Percentiles rank a stretch among this genome's conserved stretches.
These are phyloP conservation scores for Leccinum cinnamomeum DNA, from an alignment of 1,284 basidiomycete genomes.

Conservation along the genomic window DNA sequence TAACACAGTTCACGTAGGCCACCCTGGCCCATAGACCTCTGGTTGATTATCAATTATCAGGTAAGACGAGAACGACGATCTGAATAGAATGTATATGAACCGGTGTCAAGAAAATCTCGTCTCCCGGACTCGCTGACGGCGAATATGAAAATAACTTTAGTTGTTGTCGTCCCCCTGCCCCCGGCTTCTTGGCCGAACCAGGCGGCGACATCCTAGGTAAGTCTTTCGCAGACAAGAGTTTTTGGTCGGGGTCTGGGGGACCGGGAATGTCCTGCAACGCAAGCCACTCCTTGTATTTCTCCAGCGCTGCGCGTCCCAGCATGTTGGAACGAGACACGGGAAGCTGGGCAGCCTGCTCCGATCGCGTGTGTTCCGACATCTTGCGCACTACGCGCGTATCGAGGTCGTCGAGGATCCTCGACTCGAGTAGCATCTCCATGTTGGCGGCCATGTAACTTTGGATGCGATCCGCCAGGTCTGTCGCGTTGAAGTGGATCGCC, in stretches of 20 bases:
- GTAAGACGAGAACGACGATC: no score
- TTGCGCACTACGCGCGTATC: slow-evolving; percentile 66
- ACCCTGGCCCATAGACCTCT: no score
- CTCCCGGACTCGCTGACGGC: slow-evolving; percentile 1
- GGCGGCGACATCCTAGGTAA: slow-evolving; percentile 21
- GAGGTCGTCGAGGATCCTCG: slow-evolving; percentile 77
- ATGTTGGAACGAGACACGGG: slow-evolving; percentile 62
- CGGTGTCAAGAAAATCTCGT: no score
- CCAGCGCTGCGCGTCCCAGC: slow-evolving; percentile 60
- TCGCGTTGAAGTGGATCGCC: slow-evolving; percentile 78
- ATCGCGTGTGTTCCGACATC: slow-evolving; percentile 61
- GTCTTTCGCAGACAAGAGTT: slow-evolving; percentile 30
- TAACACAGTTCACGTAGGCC: no score
- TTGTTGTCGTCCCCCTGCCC: slow-evolving; percentile 15
- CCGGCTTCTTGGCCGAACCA: slow-evolving; percentile 33
- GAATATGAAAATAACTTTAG: slow-evolving; percentile 10
- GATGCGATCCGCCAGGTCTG: slow-evolving; percentile 68
- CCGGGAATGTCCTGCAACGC: slow-evolving; percentile 77
- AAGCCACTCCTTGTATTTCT: slow-evolving; percentile 77
- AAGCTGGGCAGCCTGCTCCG: slow-evolving; percentile 66
- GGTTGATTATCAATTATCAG: no score
- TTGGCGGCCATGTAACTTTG: slow-evolving; percentile 60
- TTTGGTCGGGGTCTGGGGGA: slow-evolving; percentile 51
- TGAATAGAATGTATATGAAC: no score
- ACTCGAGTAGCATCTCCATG: slow-evolving; percentile 88